phyloP scores from a whole-genome alignment of 805 yeast species.

The Priceomyces carsonii region DNA sequence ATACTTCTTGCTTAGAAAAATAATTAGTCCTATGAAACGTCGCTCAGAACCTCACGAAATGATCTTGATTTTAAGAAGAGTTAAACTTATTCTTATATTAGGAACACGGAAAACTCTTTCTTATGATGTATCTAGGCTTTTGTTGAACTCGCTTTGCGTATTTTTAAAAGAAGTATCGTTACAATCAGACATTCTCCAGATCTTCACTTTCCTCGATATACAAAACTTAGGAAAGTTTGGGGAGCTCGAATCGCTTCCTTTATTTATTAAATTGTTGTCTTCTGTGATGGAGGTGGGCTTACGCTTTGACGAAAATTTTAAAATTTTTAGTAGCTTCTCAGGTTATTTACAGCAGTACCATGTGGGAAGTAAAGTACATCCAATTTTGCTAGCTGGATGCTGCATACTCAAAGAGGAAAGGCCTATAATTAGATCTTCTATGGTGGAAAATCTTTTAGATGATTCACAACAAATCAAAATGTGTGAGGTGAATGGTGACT shows the following conservation, averaged over 20 bases:
- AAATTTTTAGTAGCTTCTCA: too few species aligned
- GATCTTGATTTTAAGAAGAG: constrained; percentile 27
- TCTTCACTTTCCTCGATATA: constrained; percentile 19
- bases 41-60: constrained; percentile 22
- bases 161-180: constrained; percentile 17
- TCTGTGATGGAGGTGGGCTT: constrained; percentile 6
- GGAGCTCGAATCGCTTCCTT: constrained; percentile 8
- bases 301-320: too few species aligned
- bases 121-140: constrained; percentile 18
- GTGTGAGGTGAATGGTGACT: constrained; percentile 1
- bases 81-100: constrained; percentile 36
- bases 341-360: constrained; percentile 2
- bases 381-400: constrained; percentile 6
- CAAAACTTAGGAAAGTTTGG: constrained; percentile 5
- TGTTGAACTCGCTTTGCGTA: constrained; percentile 19
- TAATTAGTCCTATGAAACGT: constrained; percentile 22
- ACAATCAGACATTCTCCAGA: constrained; percentile 21
- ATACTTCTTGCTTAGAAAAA: constrained; percentile 39
- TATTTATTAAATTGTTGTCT: constrained; percentile 10
- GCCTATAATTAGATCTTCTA: too few species aligned
- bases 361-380: constrained; percentile 1
- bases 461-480: constrained; percentile 10
- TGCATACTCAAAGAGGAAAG: too few species aligned
- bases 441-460: constrained; percentile 14
- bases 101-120: constrained; percentile 16